phyloP scores from a whole-genome alignment of 2,329 filamentous ascomycete genomes.

The Leptodontidium sp. region DNA sequence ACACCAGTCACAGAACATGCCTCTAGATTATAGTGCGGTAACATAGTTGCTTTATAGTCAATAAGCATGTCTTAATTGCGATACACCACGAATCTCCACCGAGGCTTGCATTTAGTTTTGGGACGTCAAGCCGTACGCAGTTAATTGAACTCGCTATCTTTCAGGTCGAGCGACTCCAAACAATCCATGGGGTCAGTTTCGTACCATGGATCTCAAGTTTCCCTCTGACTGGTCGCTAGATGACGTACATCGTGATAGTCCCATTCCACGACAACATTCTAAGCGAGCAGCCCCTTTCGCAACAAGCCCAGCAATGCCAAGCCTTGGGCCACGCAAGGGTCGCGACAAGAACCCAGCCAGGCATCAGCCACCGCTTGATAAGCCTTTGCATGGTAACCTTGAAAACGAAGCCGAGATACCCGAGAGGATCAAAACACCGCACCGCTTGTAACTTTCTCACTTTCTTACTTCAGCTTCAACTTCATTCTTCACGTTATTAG shows the following conservation, averaged over 20 bases:
- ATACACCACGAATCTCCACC: not conserved
- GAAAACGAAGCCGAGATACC: constrained; percentile 15
- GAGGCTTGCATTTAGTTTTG: not conserved
- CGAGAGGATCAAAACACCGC: constrained; percentile 11
- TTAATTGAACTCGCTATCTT: not conserved
- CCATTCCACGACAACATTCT: constrained; percentile 7
- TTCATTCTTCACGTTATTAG: not conserved
- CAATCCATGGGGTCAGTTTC: not conserved
- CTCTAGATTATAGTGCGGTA: too few species aligned
- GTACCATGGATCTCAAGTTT: not conserved
- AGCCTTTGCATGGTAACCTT: constrained; percentile 5
- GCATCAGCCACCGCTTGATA: constrained; percentile 8
- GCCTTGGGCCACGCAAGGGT: constrained; percentile 1
- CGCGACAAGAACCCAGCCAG: constrained; percentile 11
- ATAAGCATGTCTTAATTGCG: not conserved
- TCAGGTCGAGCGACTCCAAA: not conserved
- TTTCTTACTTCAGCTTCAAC: not conserved
- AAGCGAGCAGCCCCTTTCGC: constrained; percentile 10
- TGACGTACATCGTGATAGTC: not conserved
- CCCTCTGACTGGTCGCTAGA: not conserved
- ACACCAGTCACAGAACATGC: too few species aligned
- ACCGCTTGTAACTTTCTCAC: not conserved
- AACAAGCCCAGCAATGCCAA: not conserved
- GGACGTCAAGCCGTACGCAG: not conserved
- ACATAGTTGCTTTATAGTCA: not conserved